phyloP scores from a whole-genome alignment of 1,139 yeast genomes.

The Scheffersomyces illinoinensis region DNA sequence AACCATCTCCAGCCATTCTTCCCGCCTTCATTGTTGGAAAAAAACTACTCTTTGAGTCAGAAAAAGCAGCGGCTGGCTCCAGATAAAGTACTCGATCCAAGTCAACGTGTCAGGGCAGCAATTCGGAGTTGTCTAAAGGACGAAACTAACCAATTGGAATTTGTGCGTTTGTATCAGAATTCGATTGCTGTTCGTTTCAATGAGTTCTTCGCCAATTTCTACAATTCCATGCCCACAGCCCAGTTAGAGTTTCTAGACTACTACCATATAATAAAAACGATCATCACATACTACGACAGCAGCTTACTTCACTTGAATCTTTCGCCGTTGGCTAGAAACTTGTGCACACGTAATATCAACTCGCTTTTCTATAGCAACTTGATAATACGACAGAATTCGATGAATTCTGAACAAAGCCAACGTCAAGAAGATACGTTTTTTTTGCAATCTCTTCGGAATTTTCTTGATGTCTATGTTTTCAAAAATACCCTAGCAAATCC shows the following conservation, averaged over 20 bases:
- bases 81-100: slow-evolving; percentile 23
- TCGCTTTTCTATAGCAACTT: slow-evolving; percentile 23
- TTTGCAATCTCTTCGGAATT: slow-evolving; percentile 5
- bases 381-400: slow-evolving; percentile 3
- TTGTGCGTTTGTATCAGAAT: slow-evolving; percentile 36
- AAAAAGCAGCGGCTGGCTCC: slow-evolving; percentile 1
- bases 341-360: slow-evolving; percentile 28
- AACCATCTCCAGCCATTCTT: slow-evolving; percentile 40
- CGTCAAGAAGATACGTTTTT: slow-evolving; percentile 3
- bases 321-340: slow-evolving; percentile 15
- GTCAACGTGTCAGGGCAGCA: slow-evolving; percentile 39
- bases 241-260: slow-evolving; percentile 9
- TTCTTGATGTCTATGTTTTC: slow-evolving; percentile 8
- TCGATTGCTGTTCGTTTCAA: slow-evolving; percentile 22
- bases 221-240: neutral
- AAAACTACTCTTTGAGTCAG: neutral
- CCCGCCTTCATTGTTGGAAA: slow-evolving; percentile 12
- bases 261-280: slow-evolving; percentile 11
- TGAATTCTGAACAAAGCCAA: neutral
- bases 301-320: slow-evolving; percentile 22
- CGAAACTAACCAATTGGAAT: slow-evolving; percentile 32
- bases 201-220: slow-evolving; percentile 7
- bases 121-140: slow-evolving; percentile 41
- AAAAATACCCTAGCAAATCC: neutral
- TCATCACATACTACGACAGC: slow-evolving; percentile 18